Evolutionary conservation across 331 rosid genomes (phyloP).

Genomic region (Erythrophleum ivorense): DNA sequence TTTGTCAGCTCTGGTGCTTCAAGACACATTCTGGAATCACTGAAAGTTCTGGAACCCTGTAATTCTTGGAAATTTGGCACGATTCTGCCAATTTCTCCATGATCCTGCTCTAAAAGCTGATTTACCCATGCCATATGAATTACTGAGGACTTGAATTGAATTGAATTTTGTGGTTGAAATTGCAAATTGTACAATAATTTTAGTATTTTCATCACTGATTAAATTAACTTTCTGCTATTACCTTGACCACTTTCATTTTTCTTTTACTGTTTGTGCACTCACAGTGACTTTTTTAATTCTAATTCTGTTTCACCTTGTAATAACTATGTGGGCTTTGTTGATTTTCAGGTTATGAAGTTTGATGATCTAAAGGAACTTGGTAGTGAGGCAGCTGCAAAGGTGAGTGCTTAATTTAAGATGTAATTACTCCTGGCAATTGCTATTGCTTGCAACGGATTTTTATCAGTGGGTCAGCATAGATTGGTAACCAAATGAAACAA

Average conservation of each 20-base stretch:
- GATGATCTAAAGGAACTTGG: conserved; percentile 97
- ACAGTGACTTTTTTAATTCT: background rate
- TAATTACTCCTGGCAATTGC: conserved; percentile 7
- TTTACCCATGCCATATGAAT: conserved; percentile 15
- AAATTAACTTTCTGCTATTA: conserved; percentile 12
- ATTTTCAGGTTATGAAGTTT: conserved; percentile 90
- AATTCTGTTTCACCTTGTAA: conserved; percentile 27
- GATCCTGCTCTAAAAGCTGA: conserved; percentile 1
- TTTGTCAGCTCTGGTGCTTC: background rate
- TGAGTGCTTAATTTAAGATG: conserved; percentile 42
- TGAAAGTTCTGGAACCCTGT: background rate
- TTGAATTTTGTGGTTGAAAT: conserved; percentile 17
- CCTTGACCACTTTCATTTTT: background rate
- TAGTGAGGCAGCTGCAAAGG: conserved; percentile 94
- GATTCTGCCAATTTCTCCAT: background rate
- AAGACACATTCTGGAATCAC: conserved; percentile 11
- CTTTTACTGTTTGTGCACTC: conserved; percentile 1
- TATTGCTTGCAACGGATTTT: conserved; percentile 13
- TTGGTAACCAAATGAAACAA: background rate
- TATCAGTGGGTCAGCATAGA: background rate
- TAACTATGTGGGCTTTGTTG: conserved; percentile 17
- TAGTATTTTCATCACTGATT: background rate
- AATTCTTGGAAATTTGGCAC: background rate
- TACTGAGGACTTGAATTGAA: background rate
- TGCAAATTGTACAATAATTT: background rate